Evolutionary conservation across 352 stramenopile genomes (phyloP).

Genomic region (Halophytophthora batemanensis): DNA sequence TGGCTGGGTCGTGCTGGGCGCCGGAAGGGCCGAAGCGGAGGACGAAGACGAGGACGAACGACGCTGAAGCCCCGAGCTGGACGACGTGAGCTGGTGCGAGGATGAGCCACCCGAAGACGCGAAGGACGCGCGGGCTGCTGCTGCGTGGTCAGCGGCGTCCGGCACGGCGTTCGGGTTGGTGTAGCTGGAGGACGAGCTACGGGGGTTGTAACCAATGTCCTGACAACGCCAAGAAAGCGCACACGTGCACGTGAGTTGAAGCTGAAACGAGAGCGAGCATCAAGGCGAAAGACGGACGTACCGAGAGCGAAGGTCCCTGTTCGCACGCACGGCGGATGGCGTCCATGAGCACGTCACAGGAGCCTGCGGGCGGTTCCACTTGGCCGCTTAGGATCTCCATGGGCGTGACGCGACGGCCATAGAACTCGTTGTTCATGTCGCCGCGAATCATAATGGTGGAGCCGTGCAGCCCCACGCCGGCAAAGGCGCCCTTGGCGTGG

Average conservation of each 20-base stretch:
- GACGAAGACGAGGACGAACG: constrained; percentile 15
- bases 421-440: constrained; percentile 85
- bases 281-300: constrained; percentile 1
- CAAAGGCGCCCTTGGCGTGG: constrained; percentile 79
- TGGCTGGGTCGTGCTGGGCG: constrained; percentile 22
- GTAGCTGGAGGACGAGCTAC: constrained; percentile 24
- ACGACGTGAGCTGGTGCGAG: constrained; percentile 4
- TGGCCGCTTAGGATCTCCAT: constrained; percentile 80
- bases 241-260: not conserved
- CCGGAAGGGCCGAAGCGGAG: constrained; percentile 15
- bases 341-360: constrained; percentile 70
- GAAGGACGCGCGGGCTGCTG: constrained; percentile 22
- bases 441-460: constrained; percentile 82
- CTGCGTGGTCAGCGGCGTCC: constrained; percentile 26
- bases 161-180: constrained; percentile 14
- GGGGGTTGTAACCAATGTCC: no score
- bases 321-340: constrained; percentile 50
- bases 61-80: no score
- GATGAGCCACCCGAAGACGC: constrained; percentile 10
- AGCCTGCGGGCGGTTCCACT: constrained; percentile 52
- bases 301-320: not conserved
- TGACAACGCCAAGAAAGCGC: no score
- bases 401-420: constrained; percentile 76
- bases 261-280: not conserved
- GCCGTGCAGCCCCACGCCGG: constrained; percentile 72